Conservation (phyloP, 2,329 filamentous ascomycete species). For the Dissoconium aciculare region DNA sequence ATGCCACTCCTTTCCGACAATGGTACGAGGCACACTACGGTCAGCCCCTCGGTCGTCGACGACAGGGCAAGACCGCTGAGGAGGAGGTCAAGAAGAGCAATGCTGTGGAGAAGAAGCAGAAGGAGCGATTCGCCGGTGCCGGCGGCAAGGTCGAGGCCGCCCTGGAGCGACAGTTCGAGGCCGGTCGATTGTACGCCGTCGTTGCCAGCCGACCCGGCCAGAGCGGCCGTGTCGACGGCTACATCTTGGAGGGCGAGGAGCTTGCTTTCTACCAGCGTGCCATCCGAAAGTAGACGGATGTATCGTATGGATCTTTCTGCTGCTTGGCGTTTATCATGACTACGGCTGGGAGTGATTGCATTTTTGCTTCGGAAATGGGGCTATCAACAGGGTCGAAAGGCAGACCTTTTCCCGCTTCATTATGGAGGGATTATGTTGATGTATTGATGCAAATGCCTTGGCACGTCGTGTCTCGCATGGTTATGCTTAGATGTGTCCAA, state of each 20-base stretch:
- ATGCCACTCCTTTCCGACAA: conserved; percentile 97
- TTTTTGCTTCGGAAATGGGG: too few relatives aligned
- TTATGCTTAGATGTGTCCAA: too few relatives aligned
- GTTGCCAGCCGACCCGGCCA: conserved; percentile 87
- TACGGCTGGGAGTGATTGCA: too few relatives aligned
- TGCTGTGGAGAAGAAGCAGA: conserved; percentile 91
- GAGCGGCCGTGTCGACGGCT: conserved; percentile 91
- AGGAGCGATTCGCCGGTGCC: conserved; percentile 59
- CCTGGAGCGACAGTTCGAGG: conserved; percentile 98
- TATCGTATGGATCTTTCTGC: too few relatives aligned
- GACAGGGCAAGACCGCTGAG: conserved; percentile 53
- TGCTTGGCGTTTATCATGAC: too few relatives aligned
- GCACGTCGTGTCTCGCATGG: too few relatives aligned
- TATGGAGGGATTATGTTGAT: too few relatives aligned
- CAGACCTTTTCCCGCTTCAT: too few relatives aligned
- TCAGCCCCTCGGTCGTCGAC: conserved; percentile 74
- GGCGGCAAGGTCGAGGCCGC: conserved; percentile 83
- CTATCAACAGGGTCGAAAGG: too few relatives aligned
- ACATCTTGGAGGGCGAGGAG: conserved; percentile 98
- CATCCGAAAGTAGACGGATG: conserved; percentile 79
- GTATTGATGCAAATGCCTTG: too few relatives aligned
- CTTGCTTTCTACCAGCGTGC: conserved; percentile 99
- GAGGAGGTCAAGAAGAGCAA: conserved; percentile 85
- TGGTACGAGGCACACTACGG: conserved; percentile 99
- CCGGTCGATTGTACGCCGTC: conserved; percentile 90